Base-by-base conservation (phyloP, 2,329 filamentous ascomycete genomes). In the Coleophoma crateriformis region DNA sequence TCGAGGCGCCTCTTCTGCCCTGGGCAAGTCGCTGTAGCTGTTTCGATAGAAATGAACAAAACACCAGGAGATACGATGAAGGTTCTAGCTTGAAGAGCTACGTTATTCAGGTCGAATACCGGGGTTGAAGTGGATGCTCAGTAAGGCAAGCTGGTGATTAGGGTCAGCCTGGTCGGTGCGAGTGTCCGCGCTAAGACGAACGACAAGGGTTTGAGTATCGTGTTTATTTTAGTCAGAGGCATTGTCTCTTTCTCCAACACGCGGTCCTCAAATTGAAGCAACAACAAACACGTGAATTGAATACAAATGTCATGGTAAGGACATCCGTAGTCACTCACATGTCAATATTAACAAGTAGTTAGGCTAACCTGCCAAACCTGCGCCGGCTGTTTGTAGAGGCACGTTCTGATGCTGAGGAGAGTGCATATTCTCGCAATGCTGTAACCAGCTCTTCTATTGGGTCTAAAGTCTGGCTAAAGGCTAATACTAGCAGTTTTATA, bases 341-440 rank as follows among this genome's bases (percentile, higher is more conserved):
- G 15, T 45, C 14, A n/a, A 32, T 33, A 13, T n/a, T 44, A 35
- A 43, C 34, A 15, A 38, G 7, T 14, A 35, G 8, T 19, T 19
- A 66, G 73, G 87, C 87, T 37, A 91, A 84, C 66, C 82, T 97
- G 47, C 94, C 94, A 34, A 97, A 99, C 65, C 79, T 99, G n/a
- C 85, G 94, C 46, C 87, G 94, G 13, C 84, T 99, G 52, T 97
- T 99, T 64, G 92, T 96, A 47, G 92, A 97, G 71, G 88, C 92
- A 33, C 81, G 94, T 51, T 91, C 89, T 3, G 92, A 97, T 64
- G 85, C 88, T 48, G 94, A 99, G 68, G 94, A 97, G 69, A 88
- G 94, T 67, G 88, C 90, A 53, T 94, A 97, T 59, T 97, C 94
- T 13, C 79, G 94, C 58, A 95, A 85, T 69, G 94, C 94, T 47